These are phyloP conservation scores for Salix arbutifolia DNA, from an alignment of 345 rosid species.

Conservation along the genomic window DNA sequence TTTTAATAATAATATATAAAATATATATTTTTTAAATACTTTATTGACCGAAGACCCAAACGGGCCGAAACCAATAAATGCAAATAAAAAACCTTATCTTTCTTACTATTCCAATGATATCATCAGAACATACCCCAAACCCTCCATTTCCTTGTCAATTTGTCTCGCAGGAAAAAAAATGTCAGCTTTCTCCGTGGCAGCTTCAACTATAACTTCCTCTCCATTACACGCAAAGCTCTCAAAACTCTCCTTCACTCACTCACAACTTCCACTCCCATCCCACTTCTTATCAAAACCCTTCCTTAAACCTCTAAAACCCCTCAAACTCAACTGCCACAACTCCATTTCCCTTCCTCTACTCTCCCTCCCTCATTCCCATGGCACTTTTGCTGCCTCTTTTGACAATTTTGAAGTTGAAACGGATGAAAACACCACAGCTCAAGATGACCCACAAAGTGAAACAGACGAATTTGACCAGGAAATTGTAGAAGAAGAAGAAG, in stretches of 20 bases:
- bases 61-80: not conserved
- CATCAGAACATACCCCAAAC: not conserved
- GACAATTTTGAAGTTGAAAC: conserved; percentile 29
- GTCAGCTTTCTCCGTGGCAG: conserved; percentile 29
- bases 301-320: conserved; percentile 32
- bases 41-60: not conserved
- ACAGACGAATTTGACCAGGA: conserved; percentile 21
- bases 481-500: conserved; percentile 19
- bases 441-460: conserved; percentile 24
- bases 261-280: conserved; percentile 18
- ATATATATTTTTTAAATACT: no score
- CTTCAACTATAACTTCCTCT: conserved; percentile 34
- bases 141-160: not conserved
- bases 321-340: conserved; percentile 38
- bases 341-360: conserved; percentile 17
- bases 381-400: conserved; percentile 31
- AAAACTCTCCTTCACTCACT: conserved; percentile 18
- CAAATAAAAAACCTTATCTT: not conserved
- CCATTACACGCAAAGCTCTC: conserved; percentile 25
- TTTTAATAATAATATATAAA: no score
- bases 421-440: conserved; percentile 21
- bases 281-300: conserved; percentile 19
- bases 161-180: not conserved
- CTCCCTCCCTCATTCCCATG: conserved; percentile 26
- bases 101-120: not conserved